A percentile compares a stretch with the other conserved stretches of the same genome.
Conservation (phyloP, 371 early-diverging fungal genomes). For the Mortierella sp. region DNA sequence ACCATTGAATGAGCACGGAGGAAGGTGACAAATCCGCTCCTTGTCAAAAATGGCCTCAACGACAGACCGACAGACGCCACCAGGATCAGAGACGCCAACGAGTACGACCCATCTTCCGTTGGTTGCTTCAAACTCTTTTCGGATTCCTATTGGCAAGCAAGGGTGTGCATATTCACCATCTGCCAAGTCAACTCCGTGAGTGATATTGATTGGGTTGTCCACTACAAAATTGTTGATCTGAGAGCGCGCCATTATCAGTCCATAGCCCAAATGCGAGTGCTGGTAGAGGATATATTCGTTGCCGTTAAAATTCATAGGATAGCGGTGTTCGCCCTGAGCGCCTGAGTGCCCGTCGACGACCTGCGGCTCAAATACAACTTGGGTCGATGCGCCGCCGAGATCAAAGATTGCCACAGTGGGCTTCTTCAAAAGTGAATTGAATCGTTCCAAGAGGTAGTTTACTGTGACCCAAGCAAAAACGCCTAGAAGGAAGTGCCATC, state of each 20-base stretch:
- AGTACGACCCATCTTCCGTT: conserved; percentile 47
- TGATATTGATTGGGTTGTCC: conserved; percentile 40
- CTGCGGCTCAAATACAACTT: conserved; percentile 94
- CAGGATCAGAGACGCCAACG: conserved; percentile 67
- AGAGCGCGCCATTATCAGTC: conserved; percentile 89
- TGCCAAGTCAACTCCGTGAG: conserved; percentile 19
- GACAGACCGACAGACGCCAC: conserved; percentile 63
- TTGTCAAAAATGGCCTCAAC: conserved; percentile 70
- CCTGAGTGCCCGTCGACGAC: conserved; percentile 62
- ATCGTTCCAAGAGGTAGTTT: conserved; percentile 83
- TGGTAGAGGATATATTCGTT: conserved; percentile 86
- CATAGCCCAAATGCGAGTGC: conserved; percentile 93
- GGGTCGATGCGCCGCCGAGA: conserved; percentile 95
- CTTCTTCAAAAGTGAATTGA: conserved; percentile 57
- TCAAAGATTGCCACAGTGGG: conserved; percentile 93
- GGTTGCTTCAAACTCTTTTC: conserved; percentile 19
- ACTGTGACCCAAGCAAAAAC: conserved; percentile 98
- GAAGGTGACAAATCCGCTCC: conserved; percentile 59
- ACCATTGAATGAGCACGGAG: conserved; percentile 93
- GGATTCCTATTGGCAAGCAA: conserved; percentile 61
- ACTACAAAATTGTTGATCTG: conserved; percentile 65
- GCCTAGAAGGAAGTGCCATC: conserved; percentile 54
- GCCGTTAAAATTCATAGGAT: conserved; percentile 76
- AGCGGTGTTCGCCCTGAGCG: conserved; percentile 76
- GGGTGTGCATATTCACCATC: conserved; percentile 56